Base-by-base conservation (phyloP, 75 land plant species). In the Pseudotsuga menziesii region DNA sequence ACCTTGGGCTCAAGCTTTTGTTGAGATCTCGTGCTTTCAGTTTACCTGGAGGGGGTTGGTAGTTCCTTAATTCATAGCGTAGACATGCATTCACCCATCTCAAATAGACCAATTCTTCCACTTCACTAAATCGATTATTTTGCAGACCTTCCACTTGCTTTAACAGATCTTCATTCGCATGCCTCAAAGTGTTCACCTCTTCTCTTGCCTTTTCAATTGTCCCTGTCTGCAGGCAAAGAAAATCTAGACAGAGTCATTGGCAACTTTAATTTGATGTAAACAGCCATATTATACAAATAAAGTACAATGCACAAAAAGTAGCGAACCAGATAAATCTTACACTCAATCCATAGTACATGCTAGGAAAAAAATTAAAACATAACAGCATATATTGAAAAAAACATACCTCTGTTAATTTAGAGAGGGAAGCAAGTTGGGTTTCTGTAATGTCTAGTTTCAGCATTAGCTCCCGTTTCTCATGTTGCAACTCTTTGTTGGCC, bases 21-120 rank as follows among this genome's bases (percentile, higher is more conserved):
- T 88, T 96, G 36, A 97, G 84, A 83, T 97, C 96, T 41, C 84
- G 78, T 11, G 99, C 99, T 5, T 81, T 85, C 14, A 88, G 77
- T 78, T 85, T 91, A 22, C 98, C 98, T 12, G 74, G 78, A 54
- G 85, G 81, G 1, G 94, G 78, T 56, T 91, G 84, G 44, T 77
- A 97, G 75, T 95, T 86, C 60, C 99, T 82, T 57, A 93, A 85
- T 78, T 97, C 99, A 82, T 93, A 88, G 9, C 98, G 82, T 32
- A 97, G 78, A 84, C 99, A 97, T 35, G 98, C 98, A 81, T 93
- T 97, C 25, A 97, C 79, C 98, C 99, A 97, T 39, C 89, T 81
- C 56, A 97, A 89, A 76, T 97, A 93, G 22, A 93, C 99, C 58
- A 97, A 85, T 70, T 92, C 98, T 78, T 97, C 99, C 54, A 90